Evolutionary conservation across 306 rosid species (phyloP).

Genomic region (Casuarina equisetifolia): DNA sequence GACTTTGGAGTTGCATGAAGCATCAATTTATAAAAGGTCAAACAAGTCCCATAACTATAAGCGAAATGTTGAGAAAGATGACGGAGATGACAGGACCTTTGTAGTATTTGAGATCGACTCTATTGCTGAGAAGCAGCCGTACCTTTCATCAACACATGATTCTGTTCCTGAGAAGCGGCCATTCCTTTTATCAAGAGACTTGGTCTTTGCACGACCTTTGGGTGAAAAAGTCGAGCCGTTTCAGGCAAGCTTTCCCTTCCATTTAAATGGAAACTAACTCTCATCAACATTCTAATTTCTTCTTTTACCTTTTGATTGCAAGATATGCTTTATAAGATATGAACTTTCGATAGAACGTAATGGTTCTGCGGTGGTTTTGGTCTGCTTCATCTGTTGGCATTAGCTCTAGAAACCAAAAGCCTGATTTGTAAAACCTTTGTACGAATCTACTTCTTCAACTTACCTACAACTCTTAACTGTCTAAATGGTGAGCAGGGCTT

Average conservation of each 20-base stretch:
- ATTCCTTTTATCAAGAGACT: slow-evolving; percentile 36
- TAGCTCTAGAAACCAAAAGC: no score
- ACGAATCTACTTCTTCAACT: background rate
- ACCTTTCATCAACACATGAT: slow-evolving; percentile 18
- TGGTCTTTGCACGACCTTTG: slow-evolving; percentile 23
- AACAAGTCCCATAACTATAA: background rate
- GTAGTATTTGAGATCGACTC: slow-evolving; percentile 21
- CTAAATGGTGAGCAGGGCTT: background rate
- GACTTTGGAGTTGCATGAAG: slow-evolving; percentile 15
- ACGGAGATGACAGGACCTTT: slow-evolving; percentile 19
- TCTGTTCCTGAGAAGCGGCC: slow-evolving; percentile 1
- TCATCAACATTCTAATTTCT: no score
- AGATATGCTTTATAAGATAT: no score
- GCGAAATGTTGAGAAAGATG: background rate
- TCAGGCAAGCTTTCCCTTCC: slow-evolving; percentile 20
- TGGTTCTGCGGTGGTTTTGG: no score
- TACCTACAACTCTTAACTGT: background rate
- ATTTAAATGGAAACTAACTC: background rate
- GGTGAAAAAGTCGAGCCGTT: slow-evolving; percentile 10
- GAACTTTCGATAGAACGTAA: no score
- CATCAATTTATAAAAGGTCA: background rate
- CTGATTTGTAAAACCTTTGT: no score
- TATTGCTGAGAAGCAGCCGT: slow-evolving; percentile 20
- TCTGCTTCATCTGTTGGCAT: no score
- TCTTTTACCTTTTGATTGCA: no score